Conservation (phyloP, 768 basidiomycete genomes). For the Leucocoprinus leucothites region DNA sequence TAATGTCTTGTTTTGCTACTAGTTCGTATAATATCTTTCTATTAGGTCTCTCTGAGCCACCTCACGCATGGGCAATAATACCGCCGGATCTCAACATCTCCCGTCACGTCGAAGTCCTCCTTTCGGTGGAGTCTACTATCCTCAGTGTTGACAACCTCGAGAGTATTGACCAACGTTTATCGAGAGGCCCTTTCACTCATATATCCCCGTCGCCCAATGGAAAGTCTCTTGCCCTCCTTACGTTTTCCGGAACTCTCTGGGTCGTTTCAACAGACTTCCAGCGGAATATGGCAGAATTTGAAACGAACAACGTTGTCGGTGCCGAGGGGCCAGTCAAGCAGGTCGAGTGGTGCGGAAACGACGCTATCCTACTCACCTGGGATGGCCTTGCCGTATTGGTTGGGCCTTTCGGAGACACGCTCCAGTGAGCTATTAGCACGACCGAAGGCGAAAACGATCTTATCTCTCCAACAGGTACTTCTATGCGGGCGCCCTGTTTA, state of each 20-base stretch:
- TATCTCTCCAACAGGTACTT: constrained; percentile 53
- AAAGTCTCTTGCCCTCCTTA: constrained; percentile 84
- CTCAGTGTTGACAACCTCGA: constrained; percentile 88
- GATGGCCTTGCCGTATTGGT: constrained; percentile 73
- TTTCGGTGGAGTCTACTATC: constrained; percentile 80
- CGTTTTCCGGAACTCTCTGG: constrained; percentile 71
- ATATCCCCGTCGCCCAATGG: constrained; percentile 92
- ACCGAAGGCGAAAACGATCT: neutral
- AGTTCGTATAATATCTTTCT: neutral
- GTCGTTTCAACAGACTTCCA: constrained; percentile 96
- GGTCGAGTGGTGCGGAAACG: constrained; percentile 95
- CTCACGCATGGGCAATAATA: constrained; percentile 83
- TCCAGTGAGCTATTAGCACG: constrained; percentile 56
- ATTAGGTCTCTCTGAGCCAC: constrained; percentile 72
- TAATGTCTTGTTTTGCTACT: neutral
- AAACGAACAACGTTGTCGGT: constrained; percentile 54
- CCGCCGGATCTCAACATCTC: constrained; percentile 88
- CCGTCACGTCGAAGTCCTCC: constrained; percentile 84
- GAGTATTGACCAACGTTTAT: constrained; percentile 81
- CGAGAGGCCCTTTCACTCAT: constrained; percentile 85
- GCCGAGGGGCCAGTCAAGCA: constrained; percentile 60
- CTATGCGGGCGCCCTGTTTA: constrained; percentile 72
- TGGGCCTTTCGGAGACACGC: constrained; percentile 87
- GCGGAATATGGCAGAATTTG: constrained; percentile 83
- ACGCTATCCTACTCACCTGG: constrained; percentile 90